phyloP scores from a whole-genome alignment of 345 rosid genomes.

The Citrus medica region DNA sequence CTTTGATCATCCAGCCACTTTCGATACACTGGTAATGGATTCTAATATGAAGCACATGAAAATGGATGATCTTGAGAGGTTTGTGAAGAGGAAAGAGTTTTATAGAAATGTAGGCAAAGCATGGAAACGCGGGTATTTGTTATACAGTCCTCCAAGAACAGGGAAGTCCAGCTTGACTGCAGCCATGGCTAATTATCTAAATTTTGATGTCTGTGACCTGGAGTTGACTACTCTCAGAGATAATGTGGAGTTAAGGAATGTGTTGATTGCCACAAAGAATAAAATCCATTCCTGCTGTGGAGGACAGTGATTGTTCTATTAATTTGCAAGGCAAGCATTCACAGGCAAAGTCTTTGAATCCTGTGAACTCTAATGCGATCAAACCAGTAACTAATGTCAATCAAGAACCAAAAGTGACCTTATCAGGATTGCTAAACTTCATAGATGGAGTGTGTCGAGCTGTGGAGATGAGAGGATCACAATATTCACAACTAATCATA shows the following conservation, averaged over 20 bases:
- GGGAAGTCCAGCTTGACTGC: conserved; percentile 33
- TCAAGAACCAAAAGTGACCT: conserved; percentile 5
- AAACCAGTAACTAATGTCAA: too few relatives aligned
- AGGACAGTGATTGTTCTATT: conserved; percentile 29
- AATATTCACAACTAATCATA: conserved; percentile 32
- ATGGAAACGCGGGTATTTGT: conserved; percentile 28
- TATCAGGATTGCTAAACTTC: conserved; percentile 31
- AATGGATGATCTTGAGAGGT: conserved; percentile 29
- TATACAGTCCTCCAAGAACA: conserved; percentile 24
- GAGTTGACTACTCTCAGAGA: conserved; percentile 21
- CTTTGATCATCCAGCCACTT: conserved; percentile 27
- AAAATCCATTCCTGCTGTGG: conserved; percentile 29
- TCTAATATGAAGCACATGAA: conserved; percentile 18
- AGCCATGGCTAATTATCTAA: conserved; percentile 28
- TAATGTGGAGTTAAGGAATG: conserved; percentile 11
- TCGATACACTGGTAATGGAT: conserved; percentile 28
- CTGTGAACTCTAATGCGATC: background rate
- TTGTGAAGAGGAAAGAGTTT: conserved; percentile 26
- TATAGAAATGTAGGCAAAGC: conserved; percentile 30
- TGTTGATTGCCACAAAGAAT: conserved; percentile 26
- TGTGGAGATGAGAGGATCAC: conserved; percentile 33
- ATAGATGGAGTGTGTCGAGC: conserved; percentile 34
- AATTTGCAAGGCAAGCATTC: conserved; percentile 14
- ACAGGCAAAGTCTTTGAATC: background rate
- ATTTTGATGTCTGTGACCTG: conserved; percentile 18